Evolutionary conservation across 2,329 filamentous ascomycete genomes (phyloP), one percentile per base, ranked within the genome.

Genomic region (Tolypocladium ovalisporum): DNA sequence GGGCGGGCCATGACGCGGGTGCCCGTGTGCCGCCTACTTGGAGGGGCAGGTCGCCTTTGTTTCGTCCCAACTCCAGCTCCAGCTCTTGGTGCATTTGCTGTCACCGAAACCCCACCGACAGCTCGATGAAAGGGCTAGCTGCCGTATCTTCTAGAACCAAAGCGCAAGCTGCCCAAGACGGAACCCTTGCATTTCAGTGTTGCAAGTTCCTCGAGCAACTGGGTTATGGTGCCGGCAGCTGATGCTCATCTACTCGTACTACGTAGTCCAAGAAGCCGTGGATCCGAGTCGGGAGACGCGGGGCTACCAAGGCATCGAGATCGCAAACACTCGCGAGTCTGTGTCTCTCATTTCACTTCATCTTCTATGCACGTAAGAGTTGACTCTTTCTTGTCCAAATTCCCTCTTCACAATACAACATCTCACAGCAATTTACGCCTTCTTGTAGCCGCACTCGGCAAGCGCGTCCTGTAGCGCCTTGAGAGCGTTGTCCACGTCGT

Each of bases 401-500:
- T 34, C 4, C 29, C 47, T 34, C 29, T 34, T 34, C 29, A 29
- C 47, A 12, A 12, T 22, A 17, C 27, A 34, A 12, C 29, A 10
- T 29, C 44, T 17, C 24, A 19, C 22, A 22, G 7, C 22, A 8
- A 10, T 51, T 44, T 65, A 67, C 54, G 67, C 66, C 62, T 79
- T 80, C 62, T 77, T 75, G 62, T 84, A 84, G 55, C 90, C 90
- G 57, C 84, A 87, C 73, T 96, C 92, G 1, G 77, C 71, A 61
- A 97, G 75, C 10, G 86, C 85, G 57, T 86, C 83, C 75, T 87
- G 86, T 64, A 99, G 74, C 51, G 89, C 88, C 64, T 85, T 78
- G 61, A 97, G 79, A 1, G 93, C 94, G 67, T 87, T 88, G 62
- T 95, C 89, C 65, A 97, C 84, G 70, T 99, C 90, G 55, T 81